phyloP scores from a whole-genome alignment of 1,139 yeast genomes.

The Insectozyma bohioensis region DNA sequence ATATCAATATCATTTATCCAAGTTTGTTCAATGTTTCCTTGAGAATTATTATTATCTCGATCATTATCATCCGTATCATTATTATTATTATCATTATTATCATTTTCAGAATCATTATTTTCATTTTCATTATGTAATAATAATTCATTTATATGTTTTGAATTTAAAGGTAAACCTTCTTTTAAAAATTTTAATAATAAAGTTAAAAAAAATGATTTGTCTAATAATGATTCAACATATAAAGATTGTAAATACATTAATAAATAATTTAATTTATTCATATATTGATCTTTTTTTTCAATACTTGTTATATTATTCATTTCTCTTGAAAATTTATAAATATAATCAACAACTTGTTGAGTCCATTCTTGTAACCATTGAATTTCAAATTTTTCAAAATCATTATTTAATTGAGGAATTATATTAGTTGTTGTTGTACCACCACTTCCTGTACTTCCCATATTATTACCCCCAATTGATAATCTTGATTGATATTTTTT shows the following conservation, averaged over 20 bases:
- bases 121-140: constrained; percentile 16
- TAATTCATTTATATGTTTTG: constrained; percentile 22
- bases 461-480: too few species aligned
- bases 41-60: too few species aligned
- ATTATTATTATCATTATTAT: too few species aligned
- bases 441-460: too few species aligned
- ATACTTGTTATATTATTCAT: constrained; percentile 23
- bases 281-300: constrained; percentile 47
- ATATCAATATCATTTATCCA: constrained; percentile 23
- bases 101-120: too few species aligned
- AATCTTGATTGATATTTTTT: constrained; percentile 40
- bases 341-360: constrained; percentile 64
- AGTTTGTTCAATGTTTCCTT: too few species aligned
- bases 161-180: constrained; percentile 49
- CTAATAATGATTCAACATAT: constrained; percentile 67
- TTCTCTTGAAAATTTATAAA: constrained; percentile 51
- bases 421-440: constrained; percentile 7
- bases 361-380: constrained; percentile 90
- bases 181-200: constrained; percentile 62
- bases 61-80: constrained; percentile 10
- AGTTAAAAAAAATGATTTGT: constrained; percentile 57
- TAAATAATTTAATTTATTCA: constrained; percentile 55
- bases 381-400: constrained; percentile 40
- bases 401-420: too few species aligned
- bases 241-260: constrained; percentile 60